These are phyloP conservation scores for Symbiodinium pilosum DNA, from an alignment of 73 alveolate genomes.

Conservation along the genomic window DNA sequence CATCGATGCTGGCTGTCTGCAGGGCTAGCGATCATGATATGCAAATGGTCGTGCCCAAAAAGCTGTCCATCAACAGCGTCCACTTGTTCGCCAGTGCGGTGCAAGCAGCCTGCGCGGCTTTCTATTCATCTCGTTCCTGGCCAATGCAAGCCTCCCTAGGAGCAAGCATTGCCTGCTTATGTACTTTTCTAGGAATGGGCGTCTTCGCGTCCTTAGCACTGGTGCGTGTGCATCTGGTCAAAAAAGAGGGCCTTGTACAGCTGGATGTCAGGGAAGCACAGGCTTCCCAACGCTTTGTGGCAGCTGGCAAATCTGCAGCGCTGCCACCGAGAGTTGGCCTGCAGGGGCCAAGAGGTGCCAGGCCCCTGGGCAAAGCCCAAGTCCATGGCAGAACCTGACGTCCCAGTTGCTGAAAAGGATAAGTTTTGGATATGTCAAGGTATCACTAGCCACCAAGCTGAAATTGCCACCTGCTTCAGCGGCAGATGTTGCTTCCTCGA, in stretches of 20 bases:
- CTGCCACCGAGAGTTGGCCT: slow-evolving; percentile 53
- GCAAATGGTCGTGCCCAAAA: slow-evolving; percentile 28
- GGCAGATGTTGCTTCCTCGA: no score
- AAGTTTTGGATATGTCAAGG: no score
- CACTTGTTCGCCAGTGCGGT: slow-evolving; percentile 6
- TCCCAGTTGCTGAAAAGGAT: neutral
- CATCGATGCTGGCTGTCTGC: slow-evolving; percentile 61
- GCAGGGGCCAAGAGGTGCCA: slow-evolving; percentile 6
- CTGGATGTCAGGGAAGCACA: neutral
- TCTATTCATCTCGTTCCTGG: slow-evolving; percentile 64
- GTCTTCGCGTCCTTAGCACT: slow-evolving; percentile 26
- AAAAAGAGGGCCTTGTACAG: slow-evolving; percentile 20
- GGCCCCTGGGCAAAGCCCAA: slow-evolving; percentile 79
- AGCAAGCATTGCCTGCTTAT: slow-evolving; percentile 56
- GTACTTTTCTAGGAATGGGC: neutral
- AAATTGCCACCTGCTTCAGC: no score
- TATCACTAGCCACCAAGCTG: no score
- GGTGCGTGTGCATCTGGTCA: slow-evolving; percentile 55
- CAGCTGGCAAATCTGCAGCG: neutral
- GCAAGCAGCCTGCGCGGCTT: neutral
- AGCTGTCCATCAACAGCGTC: slow-evolving; percentile 25
- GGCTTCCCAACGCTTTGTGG: neutral
- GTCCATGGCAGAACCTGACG: slow-evolving; percentile 29
- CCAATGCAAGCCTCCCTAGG: slow-evolving; percentile 64
- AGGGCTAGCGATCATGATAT: slow-evolving; percentile 31